A percentile compares a stretch with the other conserved stretches of the same genome.
phyloP scores from a whole-genome alignment of 352 stramenopile genomes.

The Halophytophthora batemanensis region DNA sequence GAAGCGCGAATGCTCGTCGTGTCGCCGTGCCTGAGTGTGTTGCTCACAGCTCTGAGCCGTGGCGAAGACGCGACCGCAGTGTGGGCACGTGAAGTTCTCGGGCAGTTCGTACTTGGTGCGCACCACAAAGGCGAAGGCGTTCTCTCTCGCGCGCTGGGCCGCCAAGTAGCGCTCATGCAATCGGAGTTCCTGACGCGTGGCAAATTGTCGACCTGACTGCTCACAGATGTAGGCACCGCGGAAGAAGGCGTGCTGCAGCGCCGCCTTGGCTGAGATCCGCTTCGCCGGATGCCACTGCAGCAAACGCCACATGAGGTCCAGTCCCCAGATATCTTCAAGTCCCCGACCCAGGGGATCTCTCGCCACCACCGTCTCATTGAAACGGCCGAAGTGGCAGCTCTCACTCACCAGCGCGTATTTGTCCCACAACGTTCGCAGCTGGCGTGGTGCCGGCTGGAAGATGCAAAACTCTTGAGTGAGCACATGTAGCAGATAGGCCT shows the following conservation, averaged over 20 bases:
- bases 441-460: conserved; percentile 55
- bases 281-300: conserved; percentile 92
- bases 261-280: conserved; percentile 74
- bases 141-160: conserved; percentile 42
- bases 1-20: conserved; percentile 39
- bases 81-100: conserved; percentile 46
- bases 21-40: conserved; percentile 47
- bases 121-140: conserved; percentile 51
- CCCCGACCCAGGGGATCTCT: conserved; percentile 90
- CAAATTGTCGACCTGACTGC: conserved; percentile 56
- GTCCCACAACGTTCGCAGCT: conserved; percentile 56
- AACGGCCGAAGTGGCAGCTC: conserved; percentile 86
- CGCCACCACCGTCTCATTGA: conserved; percentile 89
- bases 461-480: conserved; percentile 85
- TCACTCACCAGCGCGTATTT: conserved; percentile 73
- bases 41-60: conserved; percentile 62
- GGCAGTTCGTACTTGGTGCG: conserved; percentile 50
- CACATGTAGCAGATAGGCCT: conserved; percentile 77
- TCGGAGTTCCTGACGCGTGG: conserved; percentile 55
- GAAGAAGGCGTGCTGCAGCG: conserved; percentile 87
- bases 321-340: conserved; percentile 70
- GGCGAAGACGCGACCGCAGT: conserved; percentile 61
- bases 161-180: conserved; percentile 64
- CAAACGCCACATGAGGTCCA: conserved; percentile 94
- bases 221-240: conserved; percentile 69